Evolutionary conservation across 257 asterid species (phyloP).

Genomic region (Solanum medicagineum): DNA sequence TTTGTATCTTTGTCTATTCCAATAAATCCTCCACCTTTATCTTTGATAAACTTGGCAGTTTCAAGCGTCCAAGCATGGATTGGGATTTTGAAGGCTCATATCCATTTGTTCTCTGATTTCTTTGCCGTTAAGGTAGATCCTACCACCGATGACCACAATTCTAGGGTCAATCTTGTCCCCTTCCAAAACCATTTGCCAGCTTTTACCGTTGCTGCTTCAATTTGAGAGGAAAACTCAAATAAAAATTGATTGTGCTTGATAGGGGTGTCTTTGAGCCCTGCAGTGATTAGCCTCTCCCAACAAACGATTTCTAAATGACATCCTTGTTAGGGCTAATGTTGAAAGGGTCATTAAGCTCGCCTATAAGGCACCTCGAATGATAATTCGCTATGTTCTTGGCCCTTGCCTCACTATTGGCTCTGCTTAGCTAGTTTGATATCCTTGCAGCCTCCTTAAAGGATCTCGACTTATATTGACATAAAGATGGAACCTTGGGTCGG

Average conservation of each 20-base stretch:
- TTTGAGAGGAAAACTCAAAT: not conserved
- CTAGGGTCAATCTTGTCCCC: not conserved
- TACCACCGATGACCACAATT: not conserved
- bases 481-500: not conserved
- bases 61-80: not conserved
- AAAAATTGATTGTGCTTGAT: not conserved
- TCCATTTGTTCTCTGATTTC: not conserved
- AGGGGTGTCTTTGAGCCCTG: not conserved
- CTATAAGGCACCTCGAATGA: not conserved
- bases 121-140: not conserved
- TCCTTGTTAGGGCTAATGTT: not conserved
- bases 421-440: not conserved
- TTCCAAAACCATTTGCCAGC: not conserved
- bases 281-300: not conserved
- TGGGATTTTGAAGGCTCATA: not conserved
- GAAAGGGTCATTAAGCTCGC: too few relatives aligned
- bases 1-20: not conserved
- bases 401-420: not conserved
- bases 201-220: not conserved
- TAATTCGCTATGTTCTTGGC: not conserved
- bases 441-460: not conserved
- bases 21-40: not conserved
- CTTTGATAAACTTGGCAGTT: not conserved
- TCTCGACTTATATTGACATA: not conserved
- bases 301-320: not conserved